phyloP scores from a whole-genome alignment of 192 early-diverging fungal species.

The Obelidium mucronatum region DNA sequence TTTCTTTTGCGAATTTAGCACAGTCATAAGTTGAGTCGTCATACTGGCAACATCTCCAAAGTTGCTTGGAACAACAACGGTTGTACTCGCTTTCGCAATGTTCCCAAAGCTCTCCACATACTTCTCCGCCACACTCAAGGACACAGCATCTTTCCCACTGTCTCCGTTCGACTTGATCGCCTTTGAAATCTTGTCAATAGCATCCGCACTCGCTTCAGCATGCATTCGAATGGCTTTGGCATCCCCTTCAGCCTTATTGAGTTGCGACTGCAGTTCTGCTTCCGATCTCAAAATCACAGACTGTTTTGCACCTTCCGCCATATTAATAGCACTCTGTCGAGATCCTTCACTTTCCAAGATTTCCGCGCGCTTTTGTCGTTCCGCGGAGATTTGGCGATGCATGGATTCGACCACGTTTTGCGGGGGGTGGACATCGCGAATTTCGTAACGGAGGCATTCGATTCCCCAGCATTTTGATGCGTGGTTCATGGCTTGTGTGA shows the following conservation, averaged over 20 bases:
- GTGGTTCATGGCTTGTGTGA: conserved; percentile 90
- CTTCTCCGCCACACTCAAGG: conserved; percentile 91
- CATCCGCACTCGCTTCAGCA: conserved; percentile 79
- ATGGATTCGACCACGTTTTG: conserved; percentile 86
- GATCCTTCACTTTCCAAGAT: conserved; percentile 57
- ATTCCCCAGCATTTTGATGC: conserved; percentile 96
- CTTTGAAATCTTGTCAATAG: conserved; percentile 79
- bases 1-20: conserved; percentile 18
- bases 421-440: conserved; percentile 89
- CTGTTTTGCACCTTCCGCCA: conserved; percentile 86
- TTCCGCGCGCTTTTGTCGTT: conserved; percentile 88
- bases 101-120: conserved; percentile 92
- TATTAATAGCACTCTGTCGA: conserved; percentile 85
- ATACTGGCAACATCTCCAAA: conserved; percentile 81
- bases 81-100: conserved; percentile 90
- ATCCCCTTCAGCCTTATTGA: conserved; percentile 85
- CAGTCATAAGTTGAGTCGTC: conserved; percentile 74
- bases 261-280: conserved; percentile 78
- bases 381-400: conserved; percentile 91
- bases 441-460: conserved; percentile 84
- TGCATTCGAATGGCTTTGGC: conserved; percentile 85
- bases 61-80: conserved; percentile 84
- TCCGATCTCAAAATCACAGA: conserved; percentile 86
- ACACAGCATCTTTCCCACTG: conserved; percentile 80
- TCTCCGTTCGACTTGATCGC: conserved; percentile 66